Evolutionary conservation across 2,329 filamentous ascomycete genomes (phyloP), one percentile per base, ranked within the genome.

Genomic region (Pseudopithomyces maydicus): DNA sequence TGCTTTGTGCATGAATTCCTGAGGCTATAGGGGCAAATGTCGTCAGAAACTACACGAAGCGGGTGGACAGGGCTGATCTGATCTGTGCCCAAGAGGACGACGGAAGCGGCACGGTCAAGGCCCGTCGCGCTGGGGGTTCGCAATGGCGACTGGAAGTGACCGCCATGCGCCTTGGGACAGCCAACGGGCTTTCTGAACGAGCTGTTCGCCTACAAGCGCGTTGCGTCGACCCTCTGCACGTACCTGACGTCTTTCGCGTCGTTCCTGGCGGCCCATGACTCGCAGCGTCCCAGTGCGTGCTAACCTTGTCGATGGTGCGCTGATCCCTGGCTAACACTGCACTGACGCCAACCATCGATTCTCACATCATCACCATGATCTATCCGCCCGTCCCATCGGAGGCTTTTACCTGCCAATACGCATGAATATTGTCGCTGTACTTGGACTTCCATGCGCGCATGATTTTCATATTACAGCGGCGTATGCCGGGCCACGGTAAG

Each of bases 51-150:
- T 29, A 51, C 42, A 57, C 38, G 22, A 41, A 6, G 14, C 11
- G 20, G 5, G 38, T n/a, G n/a, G n/a, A n/a, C 45, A 57, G 55
- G 55, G 55, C 50, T 57, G 55, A 51, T 54, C 46, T 57, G 45
- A 54, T 54, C 50, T 46, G 29, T 48, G 44, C 36, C 55, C 45
- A 44, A 54, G 55, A 50, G 45, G 44, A 17, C n/a, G 55, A 43
- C 49, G 38, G 26, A 35, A 47, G 39, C 47, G 26, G 36, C 10
- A 20, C 22, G 29, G 47, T 23, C 20, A 19, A 44, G 29, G 5
- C 5, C 26, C 26, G 26, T 8, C 26, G 26, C 26, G 8, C 26
- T 4, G 26, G 26, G 26, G 26, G 26, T 29, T 29, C 26, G 26
- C 26, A 29, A 47, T 38, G 48, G 38, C 48, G 48, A 42, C 36